These are phyloP conservation scores for Hanseniaspora singularis DNA, from an alignment of 805 yeast genomes.

Conservation along the genomic window DNA sequence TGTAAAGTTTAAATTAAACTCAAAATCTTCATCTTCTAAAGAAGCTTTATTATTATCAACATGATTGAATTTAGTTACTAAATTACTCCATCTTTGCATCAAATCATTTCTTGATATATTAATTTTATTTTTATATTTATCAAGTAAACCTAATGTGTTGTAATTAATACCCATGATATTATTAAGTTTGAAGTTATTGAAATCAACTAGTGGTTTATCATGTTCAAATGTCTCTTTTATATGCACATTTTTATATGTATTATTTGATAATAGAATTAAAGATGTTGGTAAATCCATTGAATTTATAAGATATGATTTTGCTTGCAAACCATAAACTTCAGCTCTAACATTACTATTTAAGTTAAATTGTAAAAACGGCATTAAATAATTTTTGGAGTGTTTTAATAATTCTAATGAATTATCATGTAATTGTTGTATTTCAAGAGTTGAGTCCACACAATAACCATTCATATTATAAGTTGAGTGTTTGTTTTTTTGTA, in stretches of 20 bases:
- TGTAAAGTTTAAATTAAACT: slow-evolving; percentile 22
- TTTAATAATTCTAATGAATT: background rate
- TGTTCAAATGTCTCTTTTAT: no score
- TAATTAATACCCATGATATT: slow-evolving; percentile 7
- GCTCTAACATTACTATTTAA: slow-evolving; percentile 22
- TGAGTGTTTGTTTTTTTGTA: slow-evolving; percentile 3
- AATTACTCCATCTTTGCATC: background rate
- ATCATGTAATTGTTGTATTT: background rate
- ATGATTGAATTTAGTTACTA: no score
- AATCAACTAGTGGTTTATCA: background rate
- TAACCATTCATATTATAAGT: slow-evolving; percentile 1
- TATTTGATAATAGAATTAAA: slow-evolving; percentile 21
- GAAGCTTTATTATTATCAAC: background rate
- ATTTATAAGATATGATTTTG: slow-evolving; percentile 22
- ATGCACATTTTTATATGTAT: no score
- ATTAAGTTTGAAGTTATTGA: background rate
- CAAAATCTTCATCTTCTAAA: slow-evolving; percentile 21
- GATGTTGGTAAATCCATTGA: slow-evolving; percentile 22
- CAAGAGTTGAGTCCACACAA: slow-evolving; percentile 1
- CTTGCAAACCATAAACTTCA: slow-evolving; percentile 27
- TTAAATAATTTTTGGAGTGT: background rate
- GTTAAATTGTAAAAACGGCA: slow-evolving; percentile 17
- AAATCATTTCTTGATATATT: background rate
- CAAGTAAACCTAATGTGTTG: slow-evolving; percentile 3
- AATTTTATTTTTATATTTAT: background rate